phyloP scores from a whole-genome alignment of 2,329 filamentous ascomycete genomes.

The Dichotomopilus funicola region DNA sequence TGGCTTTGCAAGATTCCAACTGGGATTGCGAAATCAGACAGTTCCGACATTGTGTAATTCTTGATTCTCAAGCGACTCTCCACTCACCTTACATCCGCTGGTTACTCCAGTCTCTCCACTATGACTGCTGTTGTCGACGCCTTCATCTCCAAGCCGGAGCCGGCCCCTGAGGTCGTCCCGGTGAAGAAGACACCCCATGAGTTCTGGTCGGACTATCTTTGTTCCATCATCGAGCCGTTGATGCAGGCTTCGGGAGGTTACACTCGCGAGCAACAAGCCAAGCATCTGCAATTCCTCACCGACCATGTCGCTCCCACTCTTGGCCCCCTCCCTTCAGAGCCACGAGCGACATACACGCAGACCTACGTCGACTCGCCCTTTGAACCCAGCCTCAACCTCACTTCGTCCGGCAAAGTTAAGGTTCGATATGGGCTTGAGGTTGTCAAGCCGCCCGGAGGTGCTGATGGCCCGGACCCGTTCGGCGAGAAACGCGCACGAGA shows the following conservation, averaged over 20 bases:
- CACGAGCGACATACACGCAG: background rate
- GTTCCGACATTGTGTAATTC: background rate
- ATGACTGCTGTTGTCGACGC: background rate
- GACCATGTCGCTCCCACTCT: constrained; percentile 4
- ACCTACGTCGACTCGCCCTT: constrained; percentile 3
- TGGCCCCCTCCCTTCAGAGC: constrained; percentile 3
- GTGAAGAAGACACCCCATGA: background rate
- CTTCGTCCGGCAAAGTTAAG: constrained; percentile 3
- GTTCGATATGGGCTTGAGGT: constrained; percentile 8
- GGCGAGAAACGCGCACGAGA: constrained; percentile 7
- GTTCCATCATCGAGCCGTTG: background rate
- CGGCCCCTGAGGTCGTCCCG: background rate
- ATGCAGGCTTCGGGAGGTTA: background rate
- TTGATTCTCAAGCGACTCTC: background rate
- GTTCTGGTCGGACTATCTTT: constrained; percentile 1
- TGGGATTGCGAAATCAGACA: too few relatives aligned
- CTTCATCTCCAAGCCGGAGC: background rate
- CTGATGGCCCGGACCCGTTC: constrained; percentile 3
- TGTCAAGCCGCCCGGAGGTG: constrained; percentile 1
- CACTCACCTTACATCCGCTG: background rate
- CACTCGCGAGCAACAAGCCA: background rate
- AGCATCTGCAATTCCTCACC: constrained; percentile 2
- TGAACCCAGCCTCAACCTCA: constrained; percentile 10
- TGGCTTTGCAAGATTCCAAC: too few relatives aligned
- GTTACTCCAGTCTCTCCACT: background rate